Evolutionary conservation across 352 stramenopile species (phyloP), one percentile per base, ranked within the genome.

Genomic region (Phytophthora rubi): DNA sequence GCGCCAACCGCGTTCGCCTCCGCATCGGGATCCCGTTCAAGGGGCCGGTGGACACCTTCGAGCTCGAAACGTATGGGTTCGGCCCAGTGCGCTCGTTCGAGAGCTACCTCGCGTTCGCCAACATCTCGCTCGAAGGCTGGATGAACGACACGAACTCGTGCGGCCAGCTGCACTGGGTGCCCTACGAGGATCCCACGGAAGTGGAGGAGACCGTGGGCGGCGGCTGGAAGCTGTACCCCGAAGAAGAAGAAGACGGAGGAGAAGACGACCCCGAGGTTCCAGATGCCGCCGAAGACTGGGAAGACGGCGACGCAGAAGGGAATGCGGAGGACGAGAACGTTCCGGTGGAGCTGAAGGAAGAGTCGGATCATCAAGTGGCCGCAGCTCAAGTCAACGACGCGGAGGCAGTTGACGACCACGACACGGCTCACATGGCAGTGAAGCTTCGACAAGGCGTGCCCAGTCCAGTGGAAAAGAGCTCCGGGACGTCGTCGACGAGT

Each of bases 81-180:
- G 83, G 83, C 28, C 71, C 59, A 0, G 82, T 82, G 9, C 82
- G 83, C 1, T 79, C 82, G 2, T 84, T 90, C 45, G 54, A 82
- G 33, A 21, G 78, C 35, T 91, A 85, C 55, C 63, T 90, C n/a
- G 62, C 85, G n/a, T 91, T 86, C 53, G 78, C 80, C 1, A 83
- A 83, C 18, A 60, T 89, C 8, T 73, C 63, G 3, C 80, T 91
- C 30, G 69, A 76, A 30, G 66, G 67, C 21, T 70, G 67, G n/a
- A 79, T 78, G 66, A 84, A 82, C 58, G 83, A 86, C 53, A 81
- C 69, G 5, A 69, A 88, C n/a, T 85, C 80, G 9, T 91, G 83
- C 54, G 61, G 75, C 1, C 83, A 91, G 53, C 68, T 91, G 18
- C 82, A 89, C 53, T 90, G 83, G 83, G 75, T 91, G 6, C 82